Base-by-base conservation (phyloP, 306 rosid species). In the Dalbergia oliveri region DNA sequence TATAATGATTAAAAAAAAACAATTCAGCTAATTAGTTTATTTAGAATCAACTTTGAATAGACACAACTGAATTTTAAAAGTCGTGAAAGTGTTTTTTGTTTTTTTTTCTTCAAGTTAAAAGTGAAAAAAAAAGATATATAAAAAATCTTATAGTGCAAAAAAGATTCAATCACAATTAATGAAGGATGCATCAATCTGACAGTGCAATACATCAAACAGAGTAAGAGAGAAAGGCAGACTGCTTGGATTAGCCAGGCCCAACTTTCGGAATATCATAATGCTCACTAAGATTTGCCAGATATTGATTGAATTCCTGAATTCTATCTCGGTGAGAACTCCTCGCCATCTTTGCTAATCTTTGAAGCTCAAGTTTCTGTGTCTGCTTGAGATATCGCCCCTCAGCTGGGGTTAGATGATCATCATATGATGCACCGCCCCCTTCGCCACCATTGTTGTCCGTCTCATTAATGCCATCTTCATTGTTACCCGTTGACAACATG, bases 201-300 rank as follows among this genome's bases (percentile, higher is more conserved):
- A 5, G 10, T 49, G 63, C 18, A 49, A 33, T 9, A 49, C 34
- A 66, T 43, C 64, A 64, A 35, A 64, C 5, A 50, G 31, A 35
- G 49, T 33, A 63, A 34, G 34, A 49, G 45, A 41, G 10, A 10
- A 0, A 11, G 31, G 37, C 37, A 63, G 41, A 13, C 3, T 19
- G 26, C 11, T 5, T 31, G 33, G 10, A 13, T 57, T 84, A 84
- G 76, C 85, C 84, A 65, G 85, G 88, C 54, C 88, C 88, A 8
- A 80, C 85, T 84, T 84, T 84, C n/a, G 88, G 85, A 58, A 84
- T 71, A 71, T 84, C 85, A 60, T 84, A 71, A 69, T 84, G 88
- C 72, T 84, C 85, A 76, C 80, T 84, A 35, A 84, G 82, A 72
- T 81, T 84, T 41, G 88, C 80, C 18, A 84, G 54, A 33, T 80